These are phyloP conservation scores for Terfezia claveryi DNA, from an alignment of 495 filamentous ascomycete species.

Conservation along the genomic window DNA sequence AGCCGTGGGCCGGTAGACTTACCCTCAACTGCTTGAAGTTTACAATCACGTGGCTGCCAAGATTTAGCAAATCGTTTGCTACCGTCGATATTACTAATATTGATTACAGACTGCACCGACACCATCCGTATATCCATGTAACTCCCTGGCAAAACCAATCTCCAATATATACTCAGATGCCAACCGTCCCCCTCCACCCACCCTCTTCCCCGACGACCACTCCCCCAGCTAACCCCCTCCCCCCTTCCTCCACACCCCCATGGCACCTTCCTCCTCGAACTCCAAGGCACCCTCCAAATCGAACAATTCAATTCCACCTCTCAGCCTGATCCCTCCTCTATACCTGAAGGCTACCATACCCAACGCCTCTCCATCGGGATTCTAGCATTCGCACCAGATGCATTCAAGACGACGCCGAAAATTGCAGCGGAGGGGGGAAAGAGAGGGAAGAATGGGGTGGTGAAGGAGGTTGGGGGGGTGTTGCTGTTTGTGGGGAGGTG, in stretches of 20 bases:
- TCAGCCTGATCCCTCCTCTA: neutral
- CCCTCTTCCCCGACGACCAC: neutral
- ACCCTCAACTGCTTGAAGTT: no score
- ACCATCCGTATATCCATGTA: no score
- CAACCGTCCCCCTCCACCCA: neutral
- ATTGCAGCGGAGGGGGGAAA: neutral
- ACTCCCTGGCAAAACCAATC: no score
- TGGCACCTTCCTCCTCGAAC: slow-evolving; percentile 62
- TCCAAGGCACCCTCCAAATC: slow-evolving; percentile 69
- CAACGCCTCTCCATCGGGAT: neutral
- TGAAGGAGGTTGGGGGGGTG: slow-evolving; percentile 54
- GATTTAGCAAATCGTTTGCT: no score
- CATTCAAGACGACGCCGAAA: slow-evolving; percentile 1
- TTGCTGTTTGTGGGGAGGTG: slow-evolving; percentile 76
- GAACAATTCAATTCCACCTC: slow-evolving; percentile 16
- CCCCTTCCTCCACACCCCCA: slow-evolving; percentile 62
- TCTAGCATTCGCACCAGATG: neutral
- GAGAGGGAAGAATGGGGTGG: neutral
- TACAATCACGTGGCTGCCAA: no score
- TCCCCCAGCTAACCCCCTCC: slow-evolving; percentile 43
- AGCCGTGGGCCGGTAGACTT: no score
- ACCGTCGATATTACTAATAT: no score
- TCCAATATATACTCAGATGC: neutral
- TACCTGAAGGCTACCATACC: neutral
- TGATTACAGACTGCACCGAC: no score